Evolutionary conservation across 768 basidiomycete species (phyloP).

Genomic region (Lactifluus pinguis): DNA sequence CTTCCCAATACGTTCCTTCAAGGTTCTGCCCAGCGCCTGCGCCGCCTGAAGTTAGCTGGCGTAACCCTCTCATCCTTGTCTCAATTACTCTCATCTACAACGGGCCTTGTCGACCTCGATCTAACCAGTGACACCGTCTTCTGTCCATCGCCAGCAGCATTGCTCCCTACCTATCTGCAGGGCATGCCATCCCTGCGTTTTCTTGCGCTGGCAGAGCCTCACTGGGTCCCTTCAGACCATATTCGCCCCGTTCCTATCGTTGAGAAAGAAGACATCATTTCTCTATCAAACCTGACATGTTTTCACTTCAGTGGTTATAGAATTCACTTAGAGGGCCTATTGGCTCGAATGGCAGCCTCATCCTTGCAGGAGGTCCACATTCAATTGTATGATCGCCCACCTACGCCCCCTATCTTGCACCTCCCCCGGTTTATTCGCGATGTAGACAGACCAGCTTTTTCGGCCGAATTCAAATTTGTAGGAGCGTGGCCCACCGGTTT

Average conservation of each 20-base stretch:
- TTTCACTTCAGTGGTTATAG: neutral
- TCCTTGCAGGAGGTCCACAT: neutral
- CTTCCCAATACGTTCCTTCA: neutral
- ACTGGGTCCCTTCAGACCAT: neutral
- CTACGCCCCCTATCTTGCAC: neutral
- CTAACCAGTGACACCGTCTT: neutral
- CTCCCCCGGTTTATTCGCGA: neutral
- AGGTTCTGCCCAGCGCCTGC: neutral
- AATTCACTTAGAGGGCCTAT: neutral
- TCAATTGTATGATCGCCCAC: rapidly evolving
- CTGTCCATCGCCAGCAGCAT: neutral
- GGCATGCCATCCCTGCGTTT: neutral
- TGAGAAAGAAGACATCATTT: neutral
- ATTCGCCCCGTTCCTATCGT: too few relatives aligned
- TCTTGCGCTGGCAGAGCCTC: neutral
- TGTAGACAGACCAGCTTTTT: neutral
- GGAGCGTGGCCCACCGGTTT: rapidly evolving
- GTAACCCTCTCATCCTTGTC: neutral
- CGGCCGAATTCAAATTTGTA: neutral
- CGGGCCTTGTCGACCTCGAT: neutral
- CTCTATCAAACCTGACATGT: neutral
- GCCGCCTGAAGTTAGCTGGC: neutral
- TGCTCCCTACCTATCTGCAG: neutral
- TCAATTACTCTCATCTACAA: neutral
- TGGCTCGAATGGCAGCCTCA: neutral